Base-by-base conservation (phyloP, 108 stramenopile species). In the Mayamaea pseudoterrestris region DNA sequence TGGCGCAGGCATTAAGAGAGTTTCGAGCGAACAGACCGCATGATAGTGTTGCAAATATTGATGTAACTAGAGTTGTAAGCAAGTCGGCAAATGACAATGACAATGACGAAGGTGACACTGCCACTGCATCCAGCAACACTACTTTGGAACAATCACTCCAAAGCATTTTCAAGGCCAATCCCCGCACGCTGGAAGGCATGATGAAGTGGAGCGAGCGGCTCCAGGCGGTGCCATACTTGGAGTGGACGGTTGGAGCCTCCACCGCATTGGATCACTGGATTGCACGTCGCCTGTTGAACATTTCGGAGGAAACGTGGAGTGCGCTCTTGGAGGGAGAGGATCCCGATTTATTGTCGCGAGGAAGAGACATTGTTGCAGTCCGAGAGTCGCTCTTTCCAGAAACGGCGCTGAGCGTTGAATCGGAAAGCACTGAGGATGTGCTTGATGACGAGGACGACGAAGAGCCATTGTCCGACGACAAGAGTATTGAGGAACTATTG, bases 201-300 rank as follows among this genome's bases (percentile, higher is more conserved):
- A 70, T 69, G 55, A 66, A 67, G 18, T 89, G 86, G 86, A 66
- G 69, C 3, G 35, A 80, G 16, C 64, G 79, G 3, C 53, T 89
- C 26, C 63, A 70, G 30, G 72, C 77, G 27, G 78, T 83, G 17
- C 81, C 86, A 1, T 89, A 89, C 55, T 17, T 43, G 4, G 60
- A 73, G 46, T 89, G 86, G 86, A 89, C 81, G 6, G 66, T 89
- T 6, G 86, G 86, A 43, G 81, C 86, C 4, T 60, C 86, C 27
- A 69, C 71, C 14, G 79, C 86, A 7, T 60, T 89, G 29, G 86
- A 89, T 73, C 86, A 89, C 46, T 89, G 86, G 86, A 83, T 89
- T 48, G 86, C 86, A 43, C 57, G 71, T 16, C 59, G 74, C 17
- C 72, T 89, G 13, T 56, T 89, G 31, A 67, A 64, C 13, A 47